These are phyloP conservation scores for Ceratocystiopsis brevicomis DNA, from an alignment of 2,329 filamentous ascomycete genomes.

Conservation along the genomic window DNA sequence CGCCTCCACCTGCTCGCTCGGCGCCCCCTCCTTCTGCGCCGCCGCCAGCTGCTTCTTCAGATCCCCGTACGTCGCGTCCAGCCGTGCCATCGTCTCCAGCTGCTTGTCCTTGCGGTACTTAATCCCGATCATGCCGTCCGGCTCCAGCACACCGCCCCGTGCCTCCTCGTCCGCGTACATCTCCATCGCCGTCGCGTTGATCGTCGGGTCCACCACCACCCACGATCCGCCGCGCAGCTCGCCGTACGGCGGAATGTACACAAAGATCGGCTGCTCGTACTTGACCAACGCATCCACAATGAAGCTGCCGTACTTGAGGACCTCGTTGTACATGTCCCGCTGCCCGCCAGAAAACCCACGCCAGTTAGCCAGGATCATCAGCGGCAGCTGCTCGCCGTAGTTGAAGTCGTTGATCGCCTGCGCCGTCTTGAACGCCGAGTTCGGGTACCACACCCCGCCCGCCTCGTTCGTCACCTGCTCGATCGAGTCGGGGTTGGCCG, in stretches of 20 bases:
- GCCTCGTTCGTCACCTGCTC: slow-evolving; percentile 90
- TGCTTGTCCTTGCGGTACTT: slow-evolving; percentile 97
- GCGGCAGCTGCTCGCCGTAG: slow-evolving; percentile 87
- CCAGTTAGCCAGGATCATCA: slow-evolving; percentile 99
- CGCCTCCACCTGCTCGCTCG: slow-evolving; percentile 52
- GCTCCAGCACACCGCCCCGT: slow-evolving; percentile 91
- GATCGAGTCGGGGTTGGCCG: slow-evolving; percentile 94
- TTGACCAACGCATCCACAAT: slow-evolving; percentile 97
- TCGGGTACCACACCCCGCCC: slow-evolving; percentile 98
- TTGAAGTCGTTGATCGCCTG: slow-evolving; percentile 99
- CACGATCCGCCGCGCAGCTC: slow-evolving; percentile 97
- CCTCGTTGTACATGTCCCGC: slow-evolving; percentile 99
- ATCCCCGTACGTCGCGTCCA: slow-evolving; percentile 65
- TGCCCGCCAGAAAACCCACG: slow-evolving; percentile 99
- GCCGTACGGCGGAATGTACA: slow-evolving; percentile 93
- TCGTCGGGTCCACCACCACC: slow-evolving; percentile 97
- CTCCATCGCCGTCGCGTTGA: slow-evolving; percentile 93
- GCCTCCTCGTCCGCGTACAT: slow-evolving; percentile 97
- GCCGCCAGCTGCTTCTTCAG: slow-evolving; percentile 59
- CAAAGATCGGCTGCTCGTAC: slow-evolving; percentile 95
- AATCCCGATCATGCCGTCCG: slow-evolving; percentile 95
- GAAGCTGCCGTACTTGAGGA: slow-evolving; percentile 97
- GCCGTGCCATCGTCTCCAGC: slow-evolving; percentile 88
- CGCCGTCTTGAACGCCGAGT: slow-evolving; percentile 98
- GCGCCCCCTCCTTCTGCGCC: slow-evolving; percentile 38